A percentile compares a stretch with the other conserved stretches of the same genome.
These are phyloP conservation scores for Stereum hirsutum DNA, from an alignment of 1,284 basidiomycete species.

Conservation along the genomic window DNA sequence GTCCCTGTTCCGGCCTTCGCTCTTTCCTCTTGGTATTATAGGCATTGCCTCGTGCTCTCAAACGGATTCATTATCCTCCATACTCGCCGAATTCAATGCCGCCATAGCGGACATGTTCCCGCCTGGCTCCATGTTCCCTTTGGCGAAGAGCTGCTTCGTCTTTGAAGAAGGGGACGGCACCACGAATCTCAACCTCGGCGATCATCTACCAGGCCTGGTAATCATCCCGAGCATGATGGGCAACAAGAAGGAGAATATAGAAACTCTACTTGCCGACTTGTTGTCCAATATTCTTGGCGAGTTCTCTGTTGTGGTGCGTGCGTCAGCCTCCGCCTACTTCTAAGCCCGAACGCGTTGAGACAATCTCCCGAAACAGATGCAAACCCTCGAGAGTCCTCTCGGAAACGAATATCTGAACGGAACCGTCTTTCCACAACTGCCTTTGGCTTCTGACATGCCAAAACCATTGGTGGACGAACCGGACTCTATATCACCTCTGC, in stretches of 20 bases:
- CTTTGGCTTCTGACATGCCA: conserved; percentile 49
- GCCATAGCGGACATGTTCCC: conserved; percentile 56
- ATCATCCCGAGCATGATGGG: conserved; percentile 74
- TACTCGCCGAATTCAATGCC: conserved; percentile 59
- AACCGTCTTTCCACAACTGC: conserved; percentile 48
- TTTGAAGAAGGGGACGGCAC: conserved; percentile 66
- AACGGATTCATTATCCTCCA: conserved; percentile 44
- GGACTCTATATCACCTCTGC: conserved; percentile 32
- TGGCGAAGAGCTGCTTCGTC: conserved; percentile 68
- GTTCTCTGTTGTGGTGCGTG: conserved; percentile 67
- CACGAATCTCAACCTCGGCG: conserved; percentile 44
- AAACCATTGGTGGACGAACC: conserved; percentile 37
- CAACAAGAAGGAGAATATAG: conserved; percentile 75
- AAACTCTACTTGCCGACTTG: conserved; percentile 78
- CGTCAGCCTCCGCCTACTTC: too few relatives aligned
- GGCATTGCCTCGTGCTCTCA: conserved; percentile 64
- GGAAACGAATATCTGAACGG: conserved; percentile 73
- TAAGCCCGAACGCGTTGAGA: too few relatives aligned
- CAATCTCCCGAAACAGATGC: too few relatives aligned
- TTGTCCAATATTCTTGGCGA: conserved; percentile 80
- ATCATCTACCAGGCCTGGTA: conserved; percentile 52
- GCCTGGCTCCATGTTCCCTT: conserved; percentile 58
- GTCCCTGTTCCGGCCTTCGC: conserved; percentile 65
- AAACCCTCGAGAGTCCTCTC: conserved; percentile 58
- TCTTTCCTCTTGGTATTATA: conserved; percentile 73